These are phyloP conservation scores for Eremochloa ophiuroides DNA, from an alignment of 176 grass and related monocot genomes.

Conservation along the genomic window DNA sequence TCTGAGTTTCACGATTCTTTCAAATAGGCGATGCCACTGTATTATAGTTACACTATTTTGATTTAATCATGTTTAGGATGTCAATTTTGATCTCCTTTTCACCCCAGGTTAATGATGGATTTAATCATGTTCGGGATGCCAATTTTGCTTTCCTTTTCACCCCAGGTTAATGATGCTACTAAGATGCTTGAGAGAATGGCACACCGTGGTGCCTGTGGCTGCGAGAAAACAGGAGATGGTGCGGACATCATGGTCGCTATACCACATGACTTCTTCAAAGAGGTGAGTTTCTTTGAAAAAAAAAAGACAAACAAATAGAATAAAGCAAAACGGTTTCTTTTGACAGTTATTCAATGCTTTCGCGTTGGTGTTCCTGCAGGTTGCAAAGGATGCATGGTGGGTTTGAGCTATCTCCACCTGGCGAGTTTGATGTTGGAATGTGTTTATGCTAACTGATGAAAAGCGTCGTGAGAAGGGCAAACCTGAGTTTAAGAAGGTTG, in stretches of 20 bases:
- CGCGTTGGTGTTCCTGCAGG: conserved; percentile 44
- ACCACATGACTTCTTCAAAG: conserved; percentile 72
- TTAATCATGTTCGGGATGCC: not conserved
- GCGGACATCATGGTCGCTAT: conserved; percentile 88
- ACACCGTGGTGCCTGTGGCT: conserved; percentile 90
- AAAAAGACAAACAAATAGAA: not conserved
- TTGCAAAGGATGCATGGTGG: conserved; percentile 71
- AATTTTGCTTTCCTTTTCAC: not conserved
- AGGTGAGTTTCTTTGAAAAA: conserved; percentile 36
- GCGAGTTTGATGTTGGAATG: conserved; percentile 84
- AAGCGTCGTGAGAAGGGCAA: conserved; percentile 65
- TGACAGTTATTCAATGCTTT: conserved; percentile 6
- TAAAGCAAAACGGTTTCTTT: not conserved
- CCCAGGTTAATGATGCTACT: conserved; percentile 78
- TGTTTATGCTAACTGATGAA: conserved; percentile 76
- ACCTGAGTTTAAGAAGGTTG: conserved; percentile 82
- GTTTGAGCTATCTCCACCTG: conserved; percentile 63
- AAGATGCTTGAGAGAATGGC: conserved; percentile 97
- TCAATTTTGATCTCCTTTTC: too few relatives aligned
- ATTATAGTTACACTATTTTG: not conserved
- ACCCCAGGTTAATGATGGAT: too few relatives aligned
- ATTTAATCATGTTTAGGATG: too few relatives aligned
- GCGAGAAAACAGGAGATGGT: conserved; percentile 92
- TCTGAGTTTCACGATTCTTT: conserved; percentile 40
- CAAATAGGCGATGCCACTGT: not conserved